Evolutionary conservation across 306 rosid species (phyloP).

Genomic region (Arachis stenosperma): DNA sequence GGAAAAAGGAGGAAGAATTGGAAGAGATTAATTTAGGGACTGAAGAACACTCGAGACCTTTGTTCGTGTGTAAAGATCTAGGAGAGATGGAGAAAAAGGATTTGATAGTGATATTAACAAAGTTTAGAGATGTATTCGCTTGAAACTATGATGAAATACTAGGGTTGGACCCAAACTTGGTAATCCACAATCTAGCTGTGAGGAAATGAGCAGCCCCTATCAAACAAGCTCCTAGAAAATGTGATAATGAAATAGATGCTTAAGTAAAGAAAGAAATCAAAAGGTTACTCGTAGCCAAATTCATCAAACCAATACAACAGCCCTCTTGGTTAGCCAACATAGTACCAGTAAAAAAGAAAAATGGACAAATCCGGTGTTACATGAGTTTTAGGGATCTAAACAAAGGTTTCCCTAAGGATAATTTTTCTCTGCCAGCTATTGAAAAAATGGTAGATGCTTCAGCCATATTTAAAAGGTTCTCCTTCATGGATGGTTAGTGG

Average conservation of each 20-base stretch:
- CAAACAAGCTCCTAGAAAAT: not conserved
- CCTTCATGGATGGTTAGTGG: not conserved
- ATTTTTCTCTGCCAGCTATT: not conserved
- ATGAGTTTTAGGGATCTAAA: not conserved
- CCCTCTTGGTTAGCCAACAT: too few relatives aligned
- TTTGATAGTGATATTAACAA: too few relatives aligned
- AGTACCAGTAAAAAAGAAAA: not conserved
- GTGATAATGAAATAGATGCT: too few relatives aligned
- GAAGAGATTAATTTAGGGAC: too few relatives aligned
- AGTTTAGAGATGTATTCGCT: too few relatives aligned
- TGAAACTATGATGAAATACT: too few relatives aligned
- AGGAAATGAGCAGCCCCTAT: not conserved
- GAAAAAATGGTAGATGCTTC: not conserved
- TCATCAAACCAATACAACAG: not conserved
- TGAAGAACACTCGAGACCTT: too few relatives aligned
- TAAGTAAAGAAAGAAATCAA: too few relatives aligned
- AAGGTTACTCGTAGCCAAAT: not conserved
- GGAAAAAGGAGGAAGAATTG: too few relatives aligned
- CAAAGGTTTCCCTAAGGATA: not conserved
- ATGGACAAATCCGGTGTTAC: not conserved
- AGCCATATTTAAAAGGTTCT: not conserved
- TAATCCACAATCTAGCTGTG: not conserved
- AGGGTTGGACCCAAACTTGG: too few relatives aligned
- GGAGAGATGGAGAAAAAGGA: too few relatives aligned
- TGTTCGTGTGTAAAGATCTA: too few relatives aligned